phyloP scores from a whole-genome alignment of 192 early-diverging fungal genomes.

The Irineochytrium annulatum region DNA sequence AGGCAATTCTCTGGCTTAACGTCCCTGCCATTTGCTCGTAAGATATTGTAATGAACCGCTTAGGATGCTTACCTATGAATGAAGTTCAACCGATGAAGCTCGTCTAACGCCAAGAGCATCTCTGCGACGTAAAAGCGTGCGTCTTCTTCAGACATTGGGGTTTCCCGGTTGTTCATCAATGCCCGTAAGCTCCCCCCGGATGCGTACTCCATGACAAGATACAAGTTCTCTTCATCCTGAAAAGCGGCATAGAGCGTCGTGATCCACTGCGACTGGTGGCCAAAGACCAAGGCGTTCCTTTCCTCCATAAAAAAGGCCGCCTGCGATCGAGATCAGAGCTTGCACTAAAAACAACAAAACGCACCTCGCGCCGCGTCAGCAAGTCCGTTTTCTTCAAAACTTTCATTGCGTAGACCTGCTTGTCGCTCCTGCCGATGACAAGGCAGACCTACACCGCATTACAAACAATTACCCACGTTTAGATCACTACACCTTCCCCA shows the following conservation, averaged over 20 bases:
- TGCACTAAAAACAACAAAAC: conserved; percentile 15
- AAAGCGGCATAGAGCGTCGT: conserved; percentile 52
- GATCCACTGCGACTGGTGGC: conserved; percentile 45
- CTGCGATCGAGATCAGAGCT: conserved; percentile 37
- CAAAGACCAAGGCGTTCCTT: conserved; percentile 66
- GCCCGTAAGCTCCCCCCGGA: conserved; percentile 69
- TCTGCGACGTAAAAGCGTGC: conserved; percentile 77
- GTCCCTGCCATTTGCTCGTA: conserved; percentile 64
- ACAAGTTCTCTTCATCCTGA: conserved; percentile 56
- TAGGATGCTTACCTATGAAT: conserved; percentile 62
- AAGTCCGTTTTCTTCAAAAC: conserved; percentile 68
- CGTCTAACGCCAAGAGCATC: conserved; percentile 66
- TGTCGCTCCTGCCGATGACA: conserved; percentile 66
- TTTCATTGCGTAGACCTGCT: conserved; percentile 77
- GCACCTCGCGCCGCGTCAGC: conserved; percentile 67
- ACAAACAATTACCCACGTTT: conserved; percentile 10
- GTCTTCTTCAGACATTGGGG: conserved; percentile 51
- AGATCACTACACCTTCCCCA: conserved; percentile 51
- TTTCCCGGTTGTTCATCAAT: conserved; percentile 50
- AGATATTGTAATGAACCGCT: conserved; percentile 42
- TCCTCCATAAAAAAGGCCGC: conserved; percentile 89
- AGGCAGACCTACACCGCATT: conserved; percentile 73
- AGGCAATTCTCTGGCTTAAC: conserved; percentile 78
- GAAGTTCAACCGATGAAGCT: conserved; percentile 61
- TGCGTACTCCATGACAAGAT: conserved; percentile 57